Percentiles rank a stretch among this genome's conserved stretches.
Conservation (phyloP, 2,329 filamentous ascomycete genomes). For the Paecilomyces dactylethromorphus region DNA sequence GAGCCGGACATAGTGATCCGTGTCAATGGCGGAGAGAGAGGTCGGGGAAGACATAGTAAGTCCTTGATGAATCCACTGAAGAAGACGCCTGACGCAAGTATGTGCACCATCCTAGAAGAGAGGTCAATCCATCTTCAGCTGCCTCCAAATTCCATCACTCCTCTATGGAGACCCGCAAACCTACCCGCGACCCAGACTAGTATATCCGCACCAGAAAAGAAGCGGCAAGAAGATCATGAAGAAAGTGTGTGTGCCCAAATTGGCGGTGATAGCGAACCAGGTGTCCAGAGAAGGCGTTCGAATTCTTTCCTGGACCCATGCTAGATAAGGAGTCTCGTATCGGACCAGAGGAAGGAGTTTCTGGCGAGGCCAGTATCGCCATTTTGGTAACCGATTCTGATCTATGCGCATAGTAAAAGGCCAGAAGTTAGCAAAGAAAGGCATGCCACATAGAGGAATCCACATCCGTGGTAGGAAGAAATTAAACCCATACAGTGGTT, state of each 20-base stretch:
- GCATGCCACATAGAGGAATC: background rate
- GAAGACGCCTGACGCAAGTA: slow-evolving; percentile 72
- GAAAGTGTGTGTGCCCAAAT: slow-evolving; percentile 95
- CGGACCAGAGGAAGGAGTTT: slow-evolving; percentile 77
- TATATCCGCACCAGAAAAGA: slow-evolving; percentile 92
- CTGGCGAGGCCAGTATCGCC: slow-evolving; percentile 83
- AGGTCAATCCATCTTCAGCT: background rate
- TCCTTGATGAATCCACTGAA: slow-evolving; percentile 93
- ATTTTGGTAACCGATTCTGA: slow-evolving; percentile 72
- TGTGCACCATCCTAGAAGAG: slow-evolving; percentile 51
- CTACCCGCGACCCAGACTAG: slow-evolving; percentile 78
- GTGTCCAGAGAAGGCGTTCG: slow-evolving; percentile 82
- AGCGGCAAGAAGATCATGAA: slow-evolving; percentile 96
- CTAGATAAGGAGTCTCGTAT: slow-evolving; percentile 92
- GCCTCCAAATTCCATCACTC: slow-evolving; percentile 1
- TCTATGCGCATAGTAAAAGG: slow-evolving; percentile 47
- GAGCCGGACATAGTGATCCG: slow-evolving; percentile 97
- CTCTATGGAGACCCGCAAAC: slow-evolving; percentile 25
- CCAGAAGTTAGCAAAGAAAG: slow-evolving; percentile 7
- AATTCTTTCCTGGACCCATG: slow-evolving; percentile 71
- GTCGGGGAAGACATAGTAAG: slow-evolving; percentile 82
- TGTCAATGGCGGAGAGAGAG: slow-evolving; percentile 82
- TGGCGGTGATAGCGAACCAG: slow-evolving; percentile 95
- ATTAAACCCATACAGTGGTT: slow-evolving; percentile 57
- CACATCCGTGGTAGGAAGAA: slow-evolving; percentile 4